Conservation (phyloP, 495 filamentous ascomycete genomes). For the Xylaria curta region DNA sequence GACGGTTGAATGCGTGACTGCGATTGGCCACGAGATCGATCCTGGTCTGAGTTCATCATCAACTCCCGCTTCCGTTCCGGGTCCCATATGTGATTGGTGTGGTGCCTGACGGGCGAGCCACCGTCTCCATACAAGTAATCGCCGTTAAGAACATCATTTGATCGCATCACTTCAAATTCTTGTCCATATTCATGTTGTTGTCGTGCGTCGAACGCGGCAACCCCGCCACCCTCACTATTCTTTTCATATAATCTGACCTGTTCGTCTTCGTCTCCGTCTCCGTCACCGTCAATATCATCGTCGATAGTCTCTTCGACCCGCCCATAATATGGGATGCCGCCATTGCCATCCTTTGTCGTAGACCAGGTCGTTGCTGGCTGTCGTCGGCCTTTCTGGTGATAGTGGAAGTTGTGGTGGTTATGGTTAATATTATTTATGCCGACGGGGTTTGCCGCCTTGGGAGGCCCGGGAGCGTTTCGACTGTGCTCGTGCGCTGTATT, state of each 20-base stretch:
- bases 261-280: neutral
- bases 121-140: conserved; percentile 2
- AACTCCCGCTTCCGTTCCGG: neutral
- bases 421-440: conserved; percentile 4
- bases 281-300: conserved; percentile 4
- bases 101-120: neutral
- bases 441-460: conserved; percentile 7
- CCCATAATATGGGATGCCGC: conserved; percentile 1
- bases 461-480: neutral
- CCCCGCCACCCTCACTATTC: neutral
- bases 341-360: neutral
- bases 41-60: neutral
- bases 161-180: neutral
- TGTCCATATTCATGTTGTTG: neutral
- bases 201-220: neutral
- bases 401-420: conserved; percentile 17
- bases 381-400: conserved; percentile 14
- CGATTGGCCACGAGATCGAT: conserved; percentile 5
- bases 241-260: neutral
- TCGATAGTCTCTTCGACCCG: conserved; percentile 2
- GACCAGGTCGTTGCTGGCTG: neutral
- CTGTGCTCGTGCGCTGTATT: conserved; percentile 3
- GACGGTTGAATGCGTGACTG: conserved; percentile 2
- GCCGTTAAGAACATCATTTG: neutral
- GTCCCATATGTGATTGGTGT: neutral